A percentile compares a stretch with the other conserved stretches of the same genome.
Evolutionary conservation across 2,329 filamentous ascomycete species (phyloP).

Genomic region (Aspergillus chevalieri): DNA sequence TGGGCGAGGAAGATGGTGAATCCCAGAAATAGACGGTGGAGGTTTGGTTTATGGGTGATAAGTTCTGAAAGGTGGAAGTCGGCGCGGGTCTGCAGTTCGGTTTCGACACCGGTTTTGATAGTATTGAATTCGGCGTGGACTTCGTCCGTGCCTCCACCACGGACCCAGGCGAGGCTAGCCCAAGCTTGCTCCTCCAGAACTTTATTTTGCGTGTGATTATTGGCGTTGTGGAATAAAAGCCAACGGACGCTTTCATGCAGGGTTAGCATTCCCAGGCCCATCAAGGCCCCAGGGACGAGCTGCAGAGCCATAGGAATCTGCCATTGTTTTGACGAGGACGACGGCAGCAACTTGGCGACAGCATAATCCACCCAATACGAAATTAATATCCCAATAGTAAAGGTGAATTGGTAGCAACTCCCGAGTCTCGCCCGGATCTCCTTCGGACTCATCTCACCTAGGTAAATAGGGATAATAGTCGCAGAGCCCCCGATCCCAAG

Average conservation of each 20-base stretch:
- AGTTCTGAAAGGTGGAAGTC: conserved; percentile 42
- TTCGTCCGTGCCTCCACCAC: conserved; percentile 36
- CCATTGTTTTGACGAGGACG: conserved; percentile 41
- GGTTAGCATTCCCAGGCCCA: conserved; percentile 45
- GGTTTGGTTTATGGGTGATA: conserved; percentile 38
- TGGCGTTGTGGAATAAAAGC: conserved; percentile 43
- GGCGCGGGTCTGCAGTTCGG: conserved; percentile 41
- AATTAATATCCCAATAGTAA: conserved; percentile 45
- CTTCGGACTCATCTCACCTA: conserved; percentile 42
- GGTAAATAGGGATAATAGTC: conserved; percentile 39
- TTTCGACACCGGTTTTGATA: conserved; percentile 43
- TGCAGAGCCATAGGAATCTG: conserved; percentile 52
- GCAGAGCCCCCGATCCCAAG: conserved; percentile 46
- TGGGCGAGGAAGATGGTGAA: conserved; percentile 47
- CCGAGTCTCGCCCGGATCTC: conserved; percentile 45
- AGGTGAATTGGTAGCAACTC: conserved; percentile 49
- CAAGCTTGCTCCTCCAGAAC: conserved; percentile 36
- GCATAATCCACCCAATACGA: conserved; percentile 52
- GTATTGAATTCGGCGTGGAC: conserved; percentile 45
- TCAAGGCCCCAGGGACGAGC: conserved; percentile 42
- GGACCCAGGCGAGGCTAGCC: conserved; percentile 47
- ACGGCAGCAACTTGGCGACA: conserved; percentile 18
- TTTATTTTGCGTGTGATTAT: conserved; percentile 5
- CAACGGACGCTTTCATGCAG: conserved; percentile 47
- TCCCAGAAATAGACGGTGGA: conserved; percentile 39